These are phyloP conservation scores for Pythium brachiatum DNA, from an alignment of 352 stramenopile species.

Conservation along the genomic window DNA sequence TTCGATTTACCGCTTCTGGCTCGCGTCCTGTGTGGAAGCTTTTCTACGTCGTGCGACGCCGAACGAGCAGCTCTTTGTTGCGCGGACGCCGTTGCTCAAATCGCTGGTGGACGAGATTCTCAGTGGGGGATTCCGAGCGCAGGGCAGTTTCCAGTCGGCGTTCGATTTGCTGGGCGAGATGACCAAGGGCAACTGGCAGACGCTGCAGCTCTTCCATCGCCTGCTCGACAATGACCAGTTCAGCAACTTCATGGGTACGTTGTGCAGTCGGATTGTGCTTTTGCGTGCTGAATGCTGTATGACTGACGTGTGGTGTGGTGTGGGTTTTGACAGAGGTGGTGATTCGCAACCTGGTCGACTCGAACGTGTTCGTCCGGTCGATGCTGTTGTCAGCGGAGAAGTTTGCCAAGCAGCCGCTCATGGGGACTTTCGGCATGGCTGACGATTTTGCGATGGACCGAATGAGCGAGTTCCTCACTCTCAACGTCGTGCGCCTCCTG, in stretches of 20 bases:
- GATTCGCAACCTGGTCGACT: slow-evolving; percentile 94
- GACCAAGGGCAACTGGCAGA: slow-evolving; percentile 91
- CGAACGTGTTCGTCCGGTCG: slow-evolving; percentile 96
- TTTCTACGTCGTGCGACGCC: slow-evolving; percentile 88
- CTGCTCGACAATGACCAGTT: slow-evolving; percentile 88
- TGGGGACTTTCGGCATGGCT: slow-evolving; percentile 39
- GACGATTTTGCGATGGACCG: slow-evolving; percentile 70
- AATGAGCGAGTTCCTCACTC: slow-evolving; percentile 84
- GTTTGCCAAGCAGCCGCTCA: slow-evolving; percentile 43
- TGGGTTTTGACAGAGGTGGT: slow-evolving; percentile 73
- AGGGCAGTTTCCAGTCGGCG: slow-evolving; percentile 92
- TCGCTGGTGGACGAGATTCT: slow-evolving; percentile 90
- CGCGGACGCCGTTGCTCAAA: slow-evolving; percentile 82
- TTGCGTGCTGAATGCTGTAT: not conserved
- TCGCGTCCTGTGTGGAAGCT: slow-evolving; percentile 95
- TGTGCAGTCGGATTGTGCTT: slow-evolving; percentile 3
- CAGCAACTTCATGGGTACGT: slow-evolving; percentile 85
- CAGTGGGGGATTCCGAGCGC: slow-evolving; percentile 76
- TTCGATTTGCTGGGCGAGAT: slow-evolving; percentile 97
- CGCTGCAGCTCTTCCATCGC: slow-evolving; percentile 89
- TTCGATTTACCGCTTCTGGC: slow-evolving; percentile 95
- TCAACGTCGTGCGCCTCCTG: slow-evolving; percentile 89
- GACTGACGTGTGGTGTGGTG: not conserved
- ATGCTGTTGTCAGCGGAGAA: slow-evolving; percentile 84
- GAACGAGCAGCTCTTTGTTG: slow-evolving; percentile 90